Conservation (phyloP, 805 yeast genomes). For the Jamesozyma hellenica region DNA sequence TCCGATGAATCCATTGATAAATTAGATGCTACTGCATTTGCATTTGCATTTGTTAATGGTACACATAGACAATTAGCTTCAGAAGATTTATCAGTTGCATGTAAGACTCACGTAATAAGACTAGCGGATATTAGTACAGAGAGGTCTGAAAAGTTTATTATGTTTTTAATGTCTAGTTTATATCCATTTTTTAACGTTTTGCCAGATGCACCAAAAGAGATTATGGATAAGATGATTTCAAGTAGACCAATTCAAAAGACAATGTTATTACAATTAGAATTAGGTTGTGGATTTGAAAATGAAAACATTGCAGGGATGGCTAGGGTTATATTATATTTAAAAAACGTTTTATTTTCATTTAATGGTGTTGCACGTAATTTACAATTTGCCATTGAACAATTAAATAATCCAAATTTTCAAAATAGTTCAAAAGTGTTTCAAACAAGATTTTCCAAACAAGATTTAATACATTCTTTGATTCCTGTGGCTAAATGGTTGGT, state of each 20-base stretch:
- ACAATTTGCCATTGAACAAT: conserved; percentile 30
- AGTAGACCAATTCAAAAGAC: conserved; percentile 30
- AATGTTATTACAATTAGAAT: conserved; percentile 27
- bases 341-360: conserved; percentile 28
- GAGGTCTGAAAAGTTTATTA: conserved; percentile 23
- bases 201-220: conserved; percentile 29
- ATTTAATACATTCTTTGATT: conserved; percentile 50
- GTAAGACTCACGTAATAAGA: conserved; percentile 22
- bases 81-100: conserved; percentile 29
- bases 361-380: conserved; percentile 29
- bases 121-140: conserved; percentile 13
- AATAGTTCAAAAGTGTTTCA: conserved; percentile 35
- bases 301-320: conserved; percentile 26
- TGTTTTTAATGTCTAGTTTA: conserved; percentile 18
- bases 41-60: conserved; percentile 28
- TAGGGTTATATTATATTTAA: conserved; percentile 22
- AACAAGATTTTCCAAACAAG: conserved; percentile 51
- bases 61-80: conserved; percentile 28
- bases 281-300: conserved; percentile 23
- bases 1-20: conserved; percentile 14
- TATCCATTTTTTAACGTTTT: conserved; percentile 28
- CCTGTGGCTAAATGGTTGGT: conserved; percentile 83
- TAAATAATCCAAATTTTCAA: conserved; percentile 10
- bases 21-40: conserved; percentile 25
- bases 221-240: conserved; percentile 28